Conservation (phyloP, 139 green algal species). For the Astrephomene gubernaculifera region DNA sequence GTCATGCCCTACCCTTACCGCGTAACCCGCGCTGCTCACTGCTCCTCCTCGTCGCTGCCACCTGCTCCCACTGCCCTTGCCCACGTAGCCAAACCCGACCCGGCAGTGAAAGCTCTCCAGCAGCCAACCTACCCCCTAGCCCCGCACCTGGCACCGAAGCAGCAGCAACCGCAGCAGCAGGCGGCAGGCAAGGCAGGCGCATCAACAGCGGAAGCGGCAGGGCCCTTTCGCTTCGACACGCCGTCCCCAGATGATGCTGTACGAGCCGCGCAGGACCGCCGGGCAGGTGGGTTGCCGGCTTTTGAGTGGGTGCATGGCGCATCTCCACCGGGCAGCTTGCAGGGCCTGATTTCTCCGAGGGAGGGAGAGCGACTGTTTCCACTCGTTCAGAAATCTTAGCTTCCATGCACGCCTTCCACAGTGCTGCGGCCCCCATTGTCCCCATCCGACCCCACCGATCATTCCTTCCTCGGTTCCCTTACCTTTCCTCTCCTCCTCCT, state of each 20-base stretch:
- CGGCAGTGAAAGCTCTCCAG: conserved; percentile 34
- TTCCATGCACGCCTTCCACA: too few species aligned
- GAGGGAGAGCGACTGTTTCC: too few species aligned
- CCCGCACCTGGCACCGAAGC: conserved; percentile 30
- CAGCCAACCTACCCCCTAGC: conserved; percentile 36
- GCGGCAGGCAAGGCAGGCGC: neutral
- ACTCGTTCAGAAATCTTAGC: too few species aligned
- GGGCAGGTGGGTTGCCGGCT: neutral
- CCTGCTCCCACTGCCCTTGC: neutral
- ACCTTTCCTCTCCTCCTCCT: neutral
- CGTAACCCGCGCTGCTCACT: too few species aligned
- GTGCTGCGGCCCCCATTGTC: too few species aligned
- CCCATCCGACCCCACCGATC: too few species aligned
- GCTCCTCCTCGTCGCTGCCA: neutral
- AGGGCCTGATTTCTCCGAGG: too few species aligned
- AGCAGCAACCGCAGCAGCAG: conserved; percentile 7
- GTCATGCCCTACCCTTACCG: too few species aligned
- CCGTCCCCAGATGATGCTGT: conserved; percentile 80
- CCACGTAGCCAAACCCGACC: conserved; percentile 48
- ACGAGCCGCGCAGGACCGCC: conserved; percentile 52
- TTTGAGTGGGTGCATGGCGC: too few species aligned
- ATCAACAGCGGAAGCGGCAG: neutral
- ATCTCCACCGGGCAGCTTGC: too few species aligned
- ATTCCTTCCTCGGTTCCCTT: too few species aligned
- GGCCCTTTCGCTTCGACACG: conserved; percentile 70